Base-by-base conservation (phyloP, 2,329 filamentous ascomycete genomes). In the Alternaria rosae region DNA sequence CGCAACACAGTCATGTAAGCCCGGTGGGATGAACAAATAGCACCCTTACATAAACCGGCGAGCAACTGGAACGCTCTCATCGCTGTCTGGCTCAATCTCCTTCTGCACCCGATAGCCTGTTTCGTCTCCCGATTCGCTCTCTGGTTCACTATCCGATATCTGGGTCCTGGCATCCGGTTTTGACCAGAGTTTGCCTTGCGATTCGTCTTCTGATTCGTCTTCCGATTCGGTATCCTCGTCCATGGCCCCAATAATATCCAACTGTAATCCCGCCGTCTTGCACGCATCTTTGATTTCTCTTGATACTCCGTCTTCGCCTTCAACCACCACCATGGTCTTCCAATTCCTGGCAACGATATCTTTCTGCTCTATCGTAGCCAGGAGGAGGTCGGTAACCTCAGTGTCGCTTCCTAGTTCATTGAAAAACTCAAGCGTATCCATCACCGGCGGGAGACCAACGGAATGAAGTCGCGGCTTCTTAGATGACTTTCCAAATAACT, bases 241-340 rank as follows among this genome's bases (percentile, higher is more conserved):
- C 61, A 70, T 55, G 1, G 66, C 70, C 88, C 13, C 88, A 89
- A 71, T 92, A 86, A 76, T 66, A 23, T 74, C 68, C 42, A 76
- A 54, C 25, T 68, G 62, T 52, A 76, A 21, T 2, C 65, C 67
- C 3, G 66, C 65, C 5, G 50, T 44, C 23, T 70, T 71, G 38
- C 73, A 76, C 5, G 66, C 68, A 23, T 71, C 61, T 52, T 74
- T 75, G 20, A 75, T 69, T 9, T 64, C 68, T 11, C 44, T 61
- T 2, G 70, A 61, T 4, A 76, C 67, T 9, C 64, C 63, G 2
- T 70, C 54, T n/a, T 75, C 71, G 5, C 69, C 72, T 13, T 73
- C 74, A 0, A 72, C 69, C 2, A 72, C 71, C 0, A 76, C 60
- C 63, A 76, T 61, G 8, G 51, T 71, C 47, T 70, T 68, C 67